Percentiles rank a stretch among this genome's conserved stretches.
Evolutionary conservation across 202 grass and related monocot genomes (phyloP).

Genomic region (Hordeum pubiflorum): DNA sequence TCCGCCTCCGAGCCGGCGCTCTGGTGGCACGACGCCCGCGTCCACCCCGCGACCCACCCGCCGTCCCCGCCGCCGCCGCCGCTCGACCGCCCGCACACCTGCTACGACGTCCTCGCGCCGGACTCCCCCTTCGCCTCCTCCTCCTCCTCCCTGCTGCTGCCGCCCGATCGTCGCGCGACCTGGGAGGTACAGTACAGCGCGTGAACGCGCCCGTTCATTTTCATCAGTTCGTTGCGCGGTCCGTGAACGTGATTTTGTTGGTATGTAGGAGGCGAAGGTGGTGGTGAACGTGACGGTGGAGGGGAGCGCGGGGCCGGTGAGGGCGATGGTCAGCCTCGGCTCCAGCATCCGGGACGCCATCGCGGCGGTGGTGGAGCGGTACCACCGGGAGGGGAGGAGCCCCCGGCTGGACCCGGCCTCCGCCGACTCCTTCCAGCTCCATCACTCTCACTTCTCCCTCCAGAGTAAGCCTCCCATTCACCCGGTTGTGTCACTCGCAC

Average conservation of each 20-base stretch:
- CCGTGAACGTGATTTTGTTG: not conserved
- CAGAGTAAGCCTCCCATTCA: conserved; percentile 38
- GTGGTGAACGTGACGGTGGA: conserved; percentile 80
- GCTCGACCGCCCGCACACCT: conserved; percentile 32
- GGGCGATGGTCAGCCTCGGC: conserved; percentile 60
- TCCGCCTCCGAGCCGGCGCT: conserved; percentile 51
- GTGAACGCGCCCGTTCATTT: not conserved
- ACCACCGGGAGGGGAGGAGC: conserved; percentile 62
- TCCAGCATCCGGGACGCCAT: conserved; percentile 72
- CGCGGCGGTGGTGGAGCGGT: conserved; percentile 52
- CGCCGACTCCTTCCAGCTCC: conserved; percentile 49
- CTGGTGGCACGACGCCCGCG: conserved; percentile 16
- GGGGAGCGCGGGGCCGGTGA: conserved; percentile 74
- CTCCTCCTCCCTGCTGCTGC: not conserved
- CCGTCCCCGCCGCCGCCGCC: conserved; percentile 25
- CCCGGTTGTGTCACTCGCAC: no score
- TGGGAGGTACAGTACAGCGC: conserved; percentile 13
- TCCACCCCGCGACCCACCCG: not conserved
- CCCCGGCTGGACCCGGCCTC: conserved; percentile 43
- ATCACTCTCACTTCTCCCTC: conserved; percentile 79
- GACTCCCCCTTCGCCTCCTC: not conserved
- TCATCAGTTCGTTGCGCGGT: not conserved
- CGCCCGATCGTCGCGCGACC: not conserved
- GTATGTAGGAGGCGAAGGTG: conserved; percentile 58
- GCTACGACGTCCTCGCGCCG: conserved; percentile 25